phyloP scores from a whole-genome alignment of 176 grass and related monocot genomes.

The Oropetium thomaeum region DNA sequence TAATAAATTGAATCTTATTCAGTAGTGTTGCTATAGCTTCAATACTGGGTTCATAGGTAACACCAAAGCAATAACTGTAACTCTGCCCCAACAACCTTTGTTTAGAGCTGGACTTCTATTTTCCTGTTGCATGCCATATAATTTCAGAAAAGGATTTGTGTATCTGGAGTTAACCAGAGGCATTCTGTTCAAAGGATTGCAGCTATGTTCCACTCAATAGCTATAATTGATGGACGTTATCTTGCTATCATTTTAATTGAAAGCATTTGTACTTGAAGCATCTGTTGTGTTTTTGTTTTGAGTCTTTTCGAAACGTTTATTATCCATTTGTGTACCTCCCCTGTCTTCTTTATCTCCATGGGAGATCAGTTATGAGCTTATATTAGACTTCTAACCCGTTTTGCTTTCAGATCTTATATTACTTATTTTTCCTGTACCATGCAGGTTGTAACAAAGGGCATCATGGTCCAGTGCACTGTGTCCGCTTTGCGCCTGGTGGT shows the following conservation, averaged over 20 bases:
- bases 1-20: not conserved
- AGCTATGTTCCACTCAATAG: not conserved
- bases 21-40: not conserved
- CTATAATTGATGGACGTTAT: not conserved
- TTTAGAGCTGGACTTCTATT: not conserved
- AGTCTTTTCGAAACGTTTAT: not conserved
- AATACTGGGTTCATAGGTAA: not conserved
- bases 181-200: not conserved
- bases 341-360: not conserved
- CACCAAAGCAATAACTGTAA: not conserved
- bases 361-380: not conserved
- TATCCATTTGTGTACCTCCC: not conserved
- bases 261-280: not conserved
- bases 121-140: not conserved
- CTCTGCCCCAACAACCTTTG: not conserved
- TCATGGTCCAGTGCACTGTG: conserved; percentile 93
- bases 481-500: conserved; percentile 77
- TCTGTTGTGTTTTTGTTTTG: not conserved
- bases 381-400: not conserved
- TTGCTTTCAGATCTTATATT: not conserved
- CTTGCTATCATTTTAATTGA: not conserved
- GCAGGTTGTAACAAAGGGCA: conserved; percentile 97
- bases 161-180: not conserved
- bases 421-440: not conserved
- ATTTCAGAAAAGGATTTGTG: not conserved